These are phyloP conservation scores for Diaporthe sp. DNA, from an alignment of 2,329 filamentous ascomycete genomes.

Conservation along the genomic window DNA sequence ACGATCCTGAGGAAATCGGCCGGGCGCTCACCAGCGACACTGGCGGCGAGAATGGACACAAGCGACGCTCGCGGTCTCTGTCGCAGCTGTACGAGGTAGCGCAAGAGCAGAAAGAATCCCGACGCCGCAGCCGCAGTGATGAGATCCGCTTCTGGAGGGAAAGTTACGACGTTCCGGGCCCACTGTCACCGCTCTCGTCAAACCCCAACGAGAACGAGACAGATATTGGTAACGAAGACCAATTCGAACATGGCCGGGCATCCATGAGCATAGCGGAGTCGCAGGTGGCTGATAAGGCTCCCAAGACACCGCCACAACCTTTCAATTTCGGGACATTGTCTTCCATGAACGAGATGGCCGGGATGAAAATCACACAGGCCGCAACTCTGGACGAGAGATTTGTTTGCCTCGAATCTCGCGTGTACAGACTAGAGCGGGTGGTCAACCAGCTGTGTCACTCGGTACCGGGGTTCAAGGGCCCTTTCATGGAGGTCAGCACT, in stretches of 20 bases:
- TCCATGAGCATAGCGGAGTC: conserved; percentile 47
- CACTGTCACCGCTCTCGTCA: conserved; percentile 64
- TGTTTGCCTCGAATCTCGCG: conserved; percentile 59
- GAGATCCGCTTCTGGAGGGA: conserved; percentile 74
- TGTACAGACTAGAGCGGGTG: conserved; percentile 64
- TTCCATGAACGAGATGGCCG: conserved; percentile 57
- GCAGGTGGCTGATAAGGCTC: conserved; percentile 44
- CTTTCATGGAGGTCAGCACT: conserved; percentile 44
- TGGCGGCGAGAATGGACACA: conserved; percentile 47
- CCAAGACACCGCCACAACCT: conserved; percentile 56
- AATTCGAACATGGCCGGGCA: conserved; percentile 43
- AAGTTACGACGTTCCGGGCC: conserved; percentile 62
- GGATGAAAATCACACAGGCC: conserved; percentile 68
- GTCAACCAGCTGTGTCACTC: conserved; percentile 61
- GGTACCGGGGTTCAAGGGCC: conserved; percentile 50
- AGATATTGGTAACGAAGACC: conserved; percentile 22
- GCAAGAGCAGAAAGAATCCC: conserved; percentile 46
- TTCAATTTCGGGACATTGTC: conserved; percentile 65
- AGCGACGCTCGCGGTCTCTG: conserved; percentile 69
- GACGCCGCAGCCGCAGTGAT: conserved; percentile 66
- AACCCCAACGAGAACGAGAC: conserved; percentile 28
- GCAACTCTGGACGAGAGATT: conserved; percentile 65
- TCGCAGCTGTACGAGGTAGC: conserved; percentile 61
- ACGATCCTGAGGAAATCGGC: conserved; percentile 67
- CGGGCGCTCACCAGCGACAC: conserved; percentile 68